Evolutionary conservation across 495 filamentous ascomycete genomes (phyloP).

Genomic region (Talaromyces liani): DNA sequence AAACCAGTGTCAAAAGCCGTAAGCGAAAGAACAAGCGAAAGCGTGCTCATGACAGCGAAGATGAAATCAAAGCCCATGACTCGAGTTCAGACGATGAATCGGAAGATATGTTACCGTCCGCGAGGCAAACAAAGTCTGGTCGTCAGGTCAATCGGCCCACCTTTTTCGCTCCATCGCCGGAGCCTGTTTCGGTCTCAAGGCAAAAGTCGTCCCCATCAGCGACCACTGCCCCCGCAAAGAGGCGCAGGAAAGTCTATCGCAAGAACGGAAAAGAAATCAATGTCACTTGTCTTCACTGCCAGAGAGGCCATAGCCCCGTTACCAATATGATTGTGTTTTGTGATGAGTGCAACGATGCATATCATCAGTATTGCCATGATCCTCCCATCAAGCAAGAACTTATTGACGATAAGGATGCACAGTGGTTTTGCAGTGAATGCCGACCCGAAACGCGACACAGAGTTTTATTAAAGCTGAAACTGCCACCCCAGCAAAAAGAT

Average conservation of each 20-base stretch:
- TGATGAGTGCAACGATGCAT: conserved; percentile 79
- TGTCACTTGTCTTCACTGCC: conserved; percentile 67
- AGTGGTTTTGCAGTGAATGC: conserved; percentile 78
- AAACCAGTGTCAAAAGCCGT: not conserved
- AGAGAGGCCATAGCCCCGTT: conserved; percentile 63
- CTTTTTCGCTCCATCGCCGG: conserved; percentile 54
- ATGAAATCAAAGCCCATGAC: conserved; percentile 36
- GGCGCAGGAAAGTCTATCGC: conserved; percentile 36
- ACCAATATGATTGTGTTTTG: conserved; percentile 92
- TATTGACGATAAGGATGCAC: conserved; percentile 54
- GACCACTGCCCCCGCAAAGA: conserved; percentile 15
- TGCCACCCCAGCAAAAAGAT: conserved; percentile 2
- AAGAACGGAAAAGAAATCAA: conserved; percentile 32
- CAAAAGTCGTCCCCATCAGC: conserved; percentile 35
- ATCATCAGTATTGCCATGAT: conserved; percentile 89
- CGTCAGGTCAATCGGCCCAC: conserved; percentile 70
- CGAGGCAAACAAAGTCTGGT: conserved; percentile 74
- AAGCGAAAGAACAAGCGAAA: conserved; percentile 39
- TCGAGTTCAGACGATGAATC: conserved; percentile 39
- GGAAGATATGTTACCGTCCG: conserved; percentile 42
- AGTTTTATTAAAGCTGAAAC: conserved; percentile 1
- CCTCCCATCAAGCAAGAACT: conserved; percentile 68
- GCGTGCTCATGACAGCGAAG: conserved; percentile 34
- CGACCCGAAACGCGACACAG: conserved; percentile 25
- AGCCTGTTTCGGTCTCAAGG: conserved; percentile 28